Base-by-base conservation (phyloP, 805 yeast genomes). In the Candida ulmi region DNA sequence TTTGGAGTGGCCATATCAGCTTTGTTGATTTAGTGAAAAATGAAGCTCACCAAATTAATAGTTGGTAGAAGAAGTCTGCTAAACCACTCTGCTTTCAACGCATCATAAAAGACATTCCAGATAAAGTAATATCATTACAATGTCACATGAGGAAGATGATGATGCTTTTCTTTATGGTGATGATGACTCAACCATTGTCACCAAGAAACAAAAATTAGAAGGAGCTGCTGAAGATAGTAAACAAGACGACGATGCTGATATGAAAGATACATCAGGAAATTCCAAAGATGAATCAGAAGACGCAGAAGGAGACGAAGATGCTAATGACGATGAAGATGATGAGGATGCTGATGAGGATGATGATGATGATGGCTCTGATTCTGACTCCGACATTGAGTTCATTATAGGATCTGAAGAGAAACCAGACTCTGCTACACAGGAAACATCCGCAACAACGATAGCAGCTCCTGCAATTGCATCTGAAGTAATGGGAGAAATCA, bases 361-460 rank as follows among this genome's bases (percentile, higher is more conserved):
- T 11, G 72, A 62, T 7, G 80, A 71, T 17, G 73, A 71, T 8
- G 81, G 74, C 16, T 54, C 63, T 11, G 78, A 70, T 30, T 52
- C 60, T 23, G 83, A 75, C 44, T 82, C 80, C 40, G 93, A 85
- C 52, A 76, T 90, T 27, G 96, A 90, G 60, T 84, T 91, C 55
- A 83, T 90, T 35, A 83, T 90, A 36, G 82, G 81, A 32, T 58
- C 60, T 18, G 68, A 67, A 36, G 52, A 46, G 35, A 40, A 46
- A 9, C 41, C 54, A 24, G 43, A 55, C 5, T 27, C 46, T 9
- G 38, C 48, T 17, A 37, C 50, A 9, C 34, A 31, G 19, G 29
- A 47, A 1, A 32, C 46, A 40, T 9, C 60, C 39, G 33, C 61
- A 33, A 43, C 64, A 37, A 44, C 57, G 11, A 43, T 47, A n/a